Evolutionary conservation across 2,329 filamentous ascomycete genomes (phyloP).

Genomic region (Zymoseptoria brevis): DNA sequence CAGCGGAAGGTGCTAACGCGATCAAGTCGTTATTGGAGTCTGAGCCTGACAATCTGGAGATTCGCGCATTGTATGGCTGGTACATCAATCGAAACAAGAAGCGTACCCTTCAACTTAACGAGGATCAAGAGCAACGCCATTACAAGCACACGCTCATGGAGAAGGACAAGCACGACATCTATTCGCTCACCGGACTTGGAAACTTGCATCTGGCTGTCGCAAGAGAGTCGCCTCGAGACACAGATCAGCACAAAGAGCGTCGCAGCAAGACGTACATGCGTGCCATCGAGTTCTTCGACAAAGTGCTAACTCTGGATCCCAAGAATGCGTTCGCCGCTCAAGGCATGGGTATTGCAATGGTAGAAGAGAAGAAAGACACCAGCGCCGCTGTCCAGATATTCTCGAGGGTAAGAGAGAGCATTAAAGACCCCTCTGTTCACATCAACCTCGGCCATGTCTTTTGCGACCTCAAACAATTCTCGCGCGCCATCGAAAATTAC

Average conservation of each 20-base stretch:
- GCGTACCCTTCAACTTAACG: slow-evolving; percentile 67
- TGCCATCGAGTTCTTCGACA: slow-evolving; percentile 97
- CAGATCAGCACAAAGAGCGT: slow-evolving; percentile 85
- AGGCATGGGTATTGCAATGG: slow-evolving; percentile 85
- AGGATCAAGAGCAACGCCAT: slow-evolving; percentile 86
- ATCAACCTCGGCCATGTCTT: slow-evolving; percentile 93
- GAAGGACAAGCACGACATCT: slow-evolving; percentile 96
- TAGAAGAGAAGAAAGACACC: slow-evolving; percentile 89
- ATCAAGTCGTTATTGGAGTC: slow-evolving; percentile 79
- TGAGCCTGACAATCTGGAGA: slow-evolving; percentile 78
- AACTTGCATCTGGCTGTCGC: slow-evolving; percentile 85
- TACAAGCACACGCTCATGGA: slow-evolving; percentile 94
- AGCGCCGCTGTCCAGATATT: slow-evolving; percentile 78
- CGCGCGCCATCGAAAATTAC: slow-evolving; percentile 88
- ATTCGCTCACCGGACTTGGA: slow-evolving; percentile 92
- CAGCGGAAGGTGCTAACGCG: slow-evolving; percentile 75
- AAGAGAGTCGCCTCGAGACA: slow-evolving; percentile 87
- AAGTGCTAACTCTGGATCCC: slow-evolving; percentile 87
- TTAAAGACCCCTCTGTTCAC: slow-evolving; percentile 76
- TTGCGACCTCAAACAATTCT: slow-evolving; percentile 80
- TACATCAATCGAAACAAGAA: slow-evolving; percentile 87
- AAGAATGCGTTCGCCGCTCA: slow-evolving; percentile 95
- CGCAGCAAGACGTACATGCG: slow-evolving; percentile 78
- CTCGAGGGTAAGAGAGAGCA: slow-evolving; percentile 78
- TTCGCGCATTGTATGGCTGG: slow-evolving; percentile 90